Evolutionary conservation across 331 rosid genomes (phyloP), one percentile per base, ranked within the genome.

Genomic region (Prunus yedoensis): DNA sequence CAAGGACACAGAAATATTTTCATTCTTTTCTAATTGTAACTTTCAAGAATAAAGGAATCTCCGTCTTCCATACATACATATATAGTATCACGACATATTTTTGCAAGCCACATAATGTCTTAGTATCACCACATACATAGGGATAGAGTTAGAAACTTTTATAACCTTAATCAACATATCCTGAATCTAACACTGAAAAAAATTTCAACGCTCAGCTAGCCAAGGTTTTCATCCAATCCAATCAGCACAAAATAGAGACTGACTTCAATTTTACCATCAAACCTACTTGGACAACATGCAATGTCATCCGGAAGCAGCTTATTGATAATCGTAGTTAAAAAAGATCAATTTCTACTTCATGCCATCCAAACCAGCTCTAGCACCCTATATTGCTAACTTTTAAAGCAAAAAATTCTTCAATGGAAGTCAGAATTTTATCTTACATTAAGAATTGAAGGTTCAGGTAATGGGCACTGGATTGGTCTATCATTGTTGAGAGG

Each of bases 371-470:
- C 27, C 21, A 56, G 32, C 50, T 30, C 23, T 3, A 64, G 9
- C 17, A 16, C 11, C 13, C 13, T 11, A 27, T 4, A 11, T 25
- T 59, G 68, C 41, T 7, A 49, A 59, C 18, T 25, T 15, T 8
- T 1, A 21, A 71, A 57, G 53, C 68, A 15, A 79, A n/a, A 73
- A n/a, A 73, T 50, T 62, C 17, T 57, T 59, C 17, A 30, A 49
- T 57, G 27, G 51, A 72, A 78, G 68, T 20, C 69, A 62, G 59
- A 69, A 70, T 17, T 58, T 52, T 1, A 28, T 77, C 97, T 92
- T 87, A 92, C 99, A 78, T 95, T 92, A n/a, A 92, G 93, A 78
- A 95, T 92, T 46, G 97, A 95, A 25, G 99, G 97, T 75, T 95
- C 97, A 1, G 97, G 99, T 54, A 90, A 74, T 0, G 97, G 99